Conservation (phyloP, 192 early-diverging fungal genomes). For the Backusella westeae region DNA sequence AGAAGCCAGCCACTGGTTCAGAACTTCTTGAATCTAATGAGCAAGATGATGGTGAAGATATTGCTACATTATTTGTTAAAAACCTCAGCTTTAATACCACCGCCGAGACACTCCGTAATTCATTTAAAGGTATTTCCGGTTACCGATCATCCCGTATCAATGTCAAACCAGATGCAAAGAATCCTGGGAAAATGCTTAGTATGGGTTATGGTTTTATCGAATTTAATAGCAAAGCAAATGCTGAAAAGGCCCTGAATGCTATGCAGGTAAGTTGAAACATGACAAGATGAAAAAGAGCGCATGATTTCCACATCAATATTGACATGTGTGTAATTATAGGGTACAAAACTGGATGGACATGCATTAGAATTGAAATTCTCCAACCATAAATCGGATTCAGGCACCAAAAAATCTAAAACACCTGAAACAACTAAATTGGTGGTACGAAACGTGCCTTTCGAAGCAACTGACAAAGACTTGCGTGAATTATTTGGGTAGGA, state of each 20-base stretch:
- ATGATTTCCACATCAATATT: background rate
- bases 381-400: conserved; percentile 59
- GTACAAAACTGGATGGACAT: conserved; percentile 83
- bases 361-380: conserved; percentile 91
- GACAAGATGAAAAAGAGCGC: background rate
- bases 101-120: conserved; percentile 67
- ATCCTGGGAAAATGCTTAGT: conserved; percentile 69
- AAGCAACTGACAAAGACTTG: conserved; percentile 95
- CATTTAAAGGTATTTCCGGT: conserved; percentile 76
- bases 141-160: conserved; percentile 80
- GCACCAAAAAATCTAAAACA: conserved; percentile 85
- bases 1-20: conserved; percentile 39
- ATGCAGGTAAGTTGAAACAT: conserved; percentile 62
- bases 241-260: conserved; percentile 78
- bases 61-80: conserved; percentile 90
- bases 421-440: conserved; percentile 47
- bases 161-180: conserved; percentile 85
- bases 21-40: conserved; percentile 35
- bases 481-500: conserved; percentile 74
- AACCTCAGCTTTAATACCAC: conserved; percentile 93
- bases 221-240: conserved; percentile 79
- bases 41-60: conserved; percentile 59
- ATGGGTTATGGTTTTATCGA: conserved; percentile 99
- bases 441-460: conserved; percentile 95
- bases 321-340: conserved; percentile 22